These are phyloP conservation scores for Penicillium cosmopolitanum DNA, from an alignment of 495 filamentous ascomycete species.

Conservation along the genomic window DNA sequence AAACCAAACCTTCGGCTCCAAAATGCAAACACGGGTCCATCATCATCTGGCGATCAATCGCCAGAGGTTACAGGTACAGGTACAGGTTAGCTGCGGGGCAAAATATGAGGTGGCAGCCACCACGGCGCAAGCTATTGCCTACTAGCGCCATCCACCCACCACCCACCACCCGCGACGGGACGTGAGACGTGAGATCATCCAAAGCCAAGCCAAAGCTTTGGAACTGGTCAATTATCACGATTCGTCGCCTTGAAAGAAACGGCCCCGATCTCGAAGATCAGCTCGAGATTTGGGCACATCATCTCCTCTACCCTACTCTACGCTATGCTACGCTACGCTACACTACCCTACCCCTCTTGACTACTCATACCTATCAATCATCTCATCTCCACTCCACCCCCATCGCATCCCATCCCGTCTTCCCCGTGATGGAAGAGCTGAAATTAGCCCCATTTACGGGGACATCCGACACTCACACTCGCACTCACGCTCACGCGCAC, in stretches of 20 bases:
- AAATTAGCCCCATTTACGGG: no score
- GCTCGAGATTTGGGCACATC: no score
- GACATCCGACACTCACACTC: no score
- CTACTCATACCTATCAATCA: background rate
- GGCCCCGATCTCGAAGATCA: no score
- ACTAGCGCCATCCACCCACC: constrained; percentile 23
- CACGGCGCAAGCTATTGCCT: constrained; percentile 30
- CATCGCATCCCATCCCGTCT: background rate
- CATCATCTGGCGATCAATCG: background rate
- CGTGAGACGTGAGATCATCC: constrained; percentile 10
- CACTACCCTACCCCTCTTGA: no score
- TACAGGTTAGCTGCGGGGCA: constrained; percentile 8
- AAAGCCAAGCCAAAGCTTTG: background rate
- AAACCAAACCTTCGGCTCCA: constrained; percentile 1
- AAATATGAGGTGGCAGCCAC: constrained; percentile 14
- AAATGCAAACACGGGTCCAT: background rate
- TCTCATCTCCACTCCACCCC: background rate
- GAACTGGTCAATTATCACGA: constrained; percentile 12
- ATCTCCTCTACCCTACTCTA: no score
- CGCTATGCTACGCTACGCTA: no score
- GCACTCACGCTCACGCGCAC: no score
- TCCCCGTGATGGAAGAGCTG: no score
- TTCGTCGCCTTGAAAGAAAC: background rate
- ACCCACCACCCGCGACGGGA: background rate
- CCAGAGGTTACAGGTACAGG: background rate